Evolutionary conservation across 495 filamentous ascomycete genomes (phyloP), one percentile per base, ranked within the genome.

Genomic region (Lepidopterella palustris): DNA sequence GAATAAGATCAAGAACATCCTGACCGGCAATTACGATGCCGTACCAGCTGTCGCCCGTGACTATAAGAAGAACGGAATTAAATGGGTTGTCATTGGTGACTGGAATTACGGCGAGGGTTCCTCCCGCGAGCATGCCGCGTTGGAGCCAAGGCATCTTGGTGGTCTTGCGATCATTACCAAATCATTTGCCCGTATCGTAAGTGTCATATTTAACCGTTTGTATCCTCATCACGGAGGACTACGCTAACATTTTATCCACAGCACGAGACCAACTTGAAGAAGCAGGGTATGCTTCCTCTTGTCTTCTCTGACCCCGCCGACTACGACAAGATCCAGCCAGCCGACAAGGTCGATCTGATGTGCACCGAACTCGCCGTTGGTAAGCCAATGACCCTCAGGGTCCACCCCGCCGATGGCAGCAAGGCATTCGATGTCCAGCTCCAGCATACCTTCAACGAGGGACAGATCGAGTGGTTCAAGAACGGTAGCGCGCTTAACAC

Each of bases 261-360:
- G 74, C 93, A 98, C 83, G 93, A 98, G 81, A 98, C 93, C 79
- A 98, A 98, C 83, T 78, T 98, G 79, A 98, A 98, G 89, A 98
- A 98, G 86, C 93, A 98, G 83, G 93, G 93, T 79, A 93, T 98
- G 90, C 89, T 98, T 78, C 93, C 93, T 69, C 82, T 98, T 52
- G 96, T 91, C 65, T 98, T 98, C 78, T 72, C 83, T 54, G 85
- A 97, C 71, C 93, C 95, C 25, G 95, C 85, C 72, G 93, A 98
- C 76, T 98, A 98, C 76, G 93, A 98, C 74, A 93, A 88, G 80
- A 95, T 98, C 78, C 81, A 87, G 71, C 89, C 90, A 62, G 85
- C 91, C 27, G 95, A 96, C 82, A 92, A 86, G 77, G 84, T 96
- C 65, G 89, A 95, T 72, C 78, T 98, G 24, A 73, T 90, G 72